Conservation (phyloP, 371 early-diverging fungal genomes). For the Globomyces sp. region DNA sequence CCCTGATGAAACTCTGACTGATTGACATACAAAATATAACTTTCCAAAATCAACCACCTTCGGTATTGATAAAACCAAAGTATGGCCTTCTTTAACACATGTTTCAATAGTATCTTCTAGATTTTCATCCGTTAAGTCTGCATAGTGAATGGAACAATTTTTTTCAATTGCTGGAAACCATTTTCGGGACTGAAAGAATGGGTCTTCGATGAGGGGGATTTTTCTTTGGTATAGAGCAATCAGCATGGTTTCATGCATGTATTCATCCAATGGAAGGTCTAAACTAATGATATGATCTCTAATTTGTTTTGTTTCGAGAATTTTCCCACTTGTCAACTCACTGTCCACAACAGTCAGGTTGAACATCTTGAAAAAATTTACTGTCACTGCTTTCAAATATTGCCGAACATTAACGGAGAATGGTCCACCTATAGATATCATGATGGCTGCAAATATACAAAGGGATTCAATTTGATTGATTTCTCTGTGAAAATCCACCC, state of each 20-base stretch:
- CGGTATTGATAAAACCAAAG: too few relatives aligned
- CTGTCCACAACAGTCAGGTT: neutral
- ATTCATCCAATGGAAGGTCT: slow-evolving; percentile 12
- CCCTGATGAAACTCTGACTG: too few relatives aligned
- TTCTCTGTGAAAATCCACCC: neutral
- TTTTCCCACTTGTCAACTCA: slow-evolving; percentile 19
- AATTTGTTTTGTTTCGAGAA: slow-evolving; percentile 7
- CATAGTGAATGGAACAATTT: neutral
- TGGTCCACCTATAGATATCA: neutral
- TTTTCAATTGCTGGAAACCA: slow-evolving; percentile 14
- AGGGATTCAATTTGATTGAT: neutral
- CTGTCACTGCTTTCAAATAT: neutral
- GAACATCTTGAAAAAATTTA: slow-evolving; percentile 3
- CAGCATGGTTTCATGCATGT: slow-evolving; percentile 15
- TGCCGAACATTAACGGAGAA: neutral
- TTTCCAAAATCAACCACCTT: too few relatives aligned
- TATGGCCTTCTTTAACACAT: too few relatives aligned
- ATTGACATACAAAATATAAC: too few relatives aligned
- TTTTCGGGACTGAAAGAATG: neutral
- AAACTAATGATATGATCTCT: slow-evolving; percentile 11
- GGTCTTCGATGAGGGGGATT: slow-evolving; percentile 25
- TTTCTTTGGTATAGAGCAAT: slow-evolving; percentile 5
- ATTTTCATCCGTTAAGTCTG: neutral
- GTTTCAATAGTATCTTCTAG: slow-evolving; percentile 5
- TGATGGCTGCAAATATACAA: neutral